These are phyloP conservation scores for Cordyceps javanica DNA, from an alignment of 2,329 filamentous ascomycete species.

Conservation along the genomic window DNA sequence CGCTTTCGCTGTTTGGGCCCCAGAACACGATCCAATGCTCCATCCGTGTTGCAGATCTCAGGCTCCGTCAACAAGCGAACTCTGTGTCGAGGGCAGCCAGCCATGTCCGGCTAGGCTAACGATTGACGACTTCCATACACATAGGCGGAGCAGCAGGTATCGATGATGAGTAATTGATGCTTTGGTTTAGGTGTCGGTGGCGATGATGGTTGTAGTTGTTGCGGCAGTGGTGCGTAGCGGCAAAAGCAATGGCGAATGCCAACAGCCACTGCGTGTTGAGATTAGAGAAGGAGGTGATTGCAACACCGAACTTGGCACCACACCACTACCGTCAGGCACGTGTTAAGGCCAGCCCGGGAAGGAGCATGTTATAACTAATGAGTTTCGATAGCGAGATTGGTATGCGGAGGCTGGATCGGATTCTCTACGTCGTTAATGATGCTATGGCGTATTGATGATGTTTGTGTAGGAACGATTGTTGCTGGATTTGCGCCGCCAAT, in stretches of 20 bases:
- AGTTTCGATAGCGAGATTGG: background rate
- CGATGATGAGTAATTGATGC: background rate
- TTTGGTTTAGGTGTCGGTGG: background rate
- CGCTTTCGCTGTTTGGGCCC: slow-evolving; percentile 30
- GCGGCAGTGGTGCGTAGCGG: background rate
- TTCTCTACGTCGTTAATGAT: background rate
- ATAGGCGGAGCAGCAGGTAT: slow-evolving; percentile 3
- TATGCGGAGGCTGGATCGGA: background rate
- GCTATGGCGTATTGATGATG: background rate
- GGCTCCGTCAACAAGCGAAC: slow-evolving; percentile 39
- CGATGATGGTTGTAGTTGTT: background rate
- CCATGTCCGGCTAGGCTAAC: slow-evolving; percentile 24
- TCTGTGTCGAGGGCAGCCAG: slow-evolving; percentile 21
- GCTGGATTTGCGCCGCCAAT: background rate
- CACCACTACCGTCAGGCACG: slow-evolving; percentile 5
- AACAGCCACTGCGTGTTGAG: background rate
- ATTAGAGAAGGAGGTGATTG: background rate
- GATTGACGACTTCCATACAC: background rate
- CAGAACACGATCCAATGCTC: slow-evolving; percentile 34
- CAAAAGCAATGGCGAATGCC: background rate
- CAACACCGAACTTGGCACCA: background rate
- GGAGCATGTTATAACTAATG: background rate
- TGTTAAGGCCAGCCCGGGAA: background rate
- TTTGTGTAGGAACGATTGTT: background rate
- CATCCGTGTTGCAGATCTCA: slow-evolving; percentile 39